These are phyloP conservation scores for Pterocarpus macrocarpus DNA, from an alignment of 306 rosid species.

Conservation along the genomic window DNA sequence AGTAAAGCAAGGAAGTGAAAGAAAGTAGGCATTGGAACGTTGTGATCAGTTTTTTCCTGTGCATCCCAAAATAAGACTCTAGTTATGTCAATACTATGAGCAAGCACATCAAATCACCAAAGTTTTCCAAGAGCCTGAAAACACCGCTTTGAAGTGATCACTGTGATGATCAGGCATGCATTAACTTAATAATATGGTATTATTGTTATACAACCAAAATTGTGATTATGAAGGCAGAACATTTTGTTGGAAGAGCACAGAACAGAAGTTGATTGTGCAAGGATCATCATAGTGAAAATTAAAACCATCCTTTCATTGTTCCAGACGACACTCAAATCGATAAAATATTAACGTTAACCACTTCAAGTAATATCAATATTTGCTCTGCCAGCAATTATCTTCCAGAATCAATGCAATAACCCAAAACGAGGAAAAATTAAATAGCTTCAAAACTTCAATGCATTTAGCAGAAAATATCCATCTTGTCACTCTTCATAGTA, in stretches of 20 bases:
- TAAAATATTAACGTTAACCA: conserved; percentile 15
- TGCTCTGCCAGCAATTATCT: conserved; percentile 24
- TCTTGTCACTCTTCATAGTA: conserved; percentile 37
- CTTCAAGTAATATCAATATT: neutral
- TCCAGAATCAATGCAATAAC: conserved; percentile 38
- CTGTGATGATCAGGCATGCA: conserved; percentile 11
- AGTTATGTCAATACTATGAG: neutral
- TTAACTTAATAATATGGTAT: conserved; percentile 15
- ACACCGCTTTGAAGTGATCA: conserved; percentile 28
- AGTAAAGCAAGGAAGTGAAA: conserved; percentile 97
- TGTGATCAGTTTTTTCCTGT: conserved; percentile 71
- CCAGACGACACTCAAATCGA: conserved; percentile 27
- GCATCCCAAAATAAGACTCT: conserved; percentile 42
- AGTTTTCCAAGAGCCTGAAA: neutral
- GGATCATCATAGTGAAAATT: conserved; percentile 14
- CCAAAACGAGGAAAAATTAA: conserved; percentile 27
- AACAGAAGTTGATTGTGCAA: conserved; percentile 42
- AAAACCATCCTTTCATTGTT: conserved; percentile 5
- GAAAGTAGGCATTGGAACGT: conserved; percentile 87
- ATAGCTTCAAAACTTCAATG: conserved; percentile 29
- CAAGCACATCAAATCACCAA: conserved; percentile 24
- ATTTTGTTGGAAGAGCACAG: neutral
- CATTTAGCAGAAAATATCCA: conserved; percentile 17
- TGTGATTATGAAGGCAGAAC: conserved; percentile 17
- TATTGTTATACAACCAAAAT: conserved; percentile 15